These are phyloP conservation scores for Lepidopterella palustris DNA, from an alignment of 495 filamentous ascomycete genomes.

Conservation along the genomic window DNA sequence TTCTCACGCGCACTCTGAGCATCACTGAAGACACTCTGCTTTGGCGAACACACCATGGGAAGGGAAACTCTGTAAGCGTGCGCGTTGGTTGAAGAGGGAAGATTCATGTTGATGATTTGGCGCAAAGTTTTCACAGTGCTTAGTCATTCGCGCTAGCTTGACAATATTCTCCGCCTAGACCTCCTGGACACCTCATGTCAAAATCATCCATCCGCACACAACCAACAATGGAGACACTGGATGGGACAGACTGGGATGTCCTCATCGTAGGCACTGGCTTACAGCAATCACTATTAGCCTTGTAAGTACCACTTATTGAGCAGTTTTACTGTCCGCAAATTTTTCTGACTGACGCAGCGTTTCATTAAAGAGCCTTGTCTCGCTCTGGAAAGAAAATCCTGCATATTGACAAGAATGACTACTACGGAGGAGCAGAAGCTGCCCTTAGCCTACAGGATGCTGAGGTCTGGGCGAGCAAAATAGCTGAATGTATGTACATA, in stretches of 20 bases:
- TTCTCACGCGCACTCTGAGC: slow-evolving; percentile 63
- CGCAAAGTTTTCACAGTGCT: slow-evolving; percentile 4
- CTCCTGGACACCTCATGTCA: too few relatives aligned
- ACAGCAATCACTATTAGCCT: slow-evolving; percentile 81
- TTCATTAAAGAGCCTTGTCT: slow-evolving; percentile 71
- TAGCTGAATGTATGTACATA: slow-evolving; percentile 41
- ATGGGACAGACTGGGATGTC: slow-evolving; percentile 83
- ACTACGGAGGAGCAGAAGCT: slow-evolving; percentile 82
- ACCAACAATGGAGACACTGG: slow-evolving; percentile 68
- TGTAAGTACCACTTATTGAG: slow-evolving; percentile 54
- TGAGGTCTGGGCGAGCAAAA: slow-evolving; percentile 58
- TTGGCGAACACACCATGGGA: slow-evolving; percentile 38
- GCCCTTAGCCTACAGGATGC: slow-evolving; percentile 82
- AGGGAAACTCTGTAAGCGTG: slow-evolving; percentile 23
- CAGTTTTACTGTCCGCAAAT: slow-evolving; percentile 28
- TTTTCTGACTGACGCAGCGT: slow-evolving; percentile 64
- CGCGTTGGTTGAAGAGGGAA: slow-evolving; percentile 18
- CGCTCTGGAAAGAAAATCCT: slow-evolving; percentile 87
- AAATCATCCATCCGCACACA: slow-evolving; percentile 30
- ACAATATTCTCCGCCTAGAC: slow-evolving; percentile 6
- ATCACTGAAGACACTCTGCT: slow-evolving; percentile 63
- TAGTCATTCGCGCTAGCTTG: slow-evolving; percentile 18
- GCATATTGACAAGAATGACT: slow-evolving; percentile 79
- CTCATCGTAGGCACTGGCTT: slow-evolving; percentile 85
- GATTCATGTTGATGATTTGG: neutral